Base-by-base conservation (phyloP, 1,284 basidiomycete species). In the Phylloporus sp. region DNA sequence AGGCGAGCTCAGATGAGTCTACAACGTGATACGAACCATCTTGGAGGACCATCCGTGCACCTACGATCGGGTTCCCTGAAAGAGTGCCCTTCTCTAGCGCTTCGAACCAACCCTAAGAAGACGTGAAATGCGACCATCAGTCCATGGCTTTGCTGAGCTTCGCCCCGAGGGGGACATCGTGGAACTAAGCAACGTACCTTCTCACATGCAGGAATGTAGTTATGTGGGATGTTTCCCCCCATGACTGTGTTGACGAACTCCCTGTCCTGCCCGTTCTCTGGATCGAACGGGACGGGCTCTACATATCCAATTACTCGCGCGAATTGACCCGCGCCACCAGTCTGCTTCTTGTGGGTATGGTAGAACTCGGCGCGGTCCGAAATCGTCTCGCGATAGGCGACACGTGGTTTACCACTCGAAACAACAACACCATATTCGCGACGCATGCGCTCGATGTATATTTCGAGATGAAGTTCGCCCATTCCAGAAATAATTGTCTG, bases 401-500 rank as follows among this genome's bases (percentile, higher is more conserved):
- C 98, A 29, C 93, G 92, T 17, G 98, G 98, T 79, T 97, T 97
- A 65, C 98, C 97, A 3, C 97, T 98, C 15, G 89, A 86, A 75
- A 96, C 98, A 40, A 94, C 89, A 31, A 97, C 94, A 67, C 94
- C 94, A 82, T 99, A 99, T 80, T 99, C 98, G 64, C 98, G 91
- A 70, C 90, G 91, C 96, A 99, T 98, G 51, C 98, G 93, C 79
- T 99, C 98, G 66, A 98, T 97, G 80, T 99, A 99, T 74, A 99
- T 98, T 76, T 99, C 98, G 31, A 99, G 87, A 76, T 99, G 98
- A 15, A 99, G 87, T 79, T 99, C 98, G 34, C 97, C 98, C 98
- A 99, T 99, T 24, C 98, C 98, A 39, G 95, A 97, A 67, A 99
- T 98, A 77, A 99, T 99, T n/a, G 98, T 99, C 92, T 95, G 69